Percentiles rank a stretch among this genome's conserved stretches.
These are phyloP conservation scores for Prunus yedoensis DNA, from an alignment of 331 rosid species.

Conservation along the genomic window DNA sequence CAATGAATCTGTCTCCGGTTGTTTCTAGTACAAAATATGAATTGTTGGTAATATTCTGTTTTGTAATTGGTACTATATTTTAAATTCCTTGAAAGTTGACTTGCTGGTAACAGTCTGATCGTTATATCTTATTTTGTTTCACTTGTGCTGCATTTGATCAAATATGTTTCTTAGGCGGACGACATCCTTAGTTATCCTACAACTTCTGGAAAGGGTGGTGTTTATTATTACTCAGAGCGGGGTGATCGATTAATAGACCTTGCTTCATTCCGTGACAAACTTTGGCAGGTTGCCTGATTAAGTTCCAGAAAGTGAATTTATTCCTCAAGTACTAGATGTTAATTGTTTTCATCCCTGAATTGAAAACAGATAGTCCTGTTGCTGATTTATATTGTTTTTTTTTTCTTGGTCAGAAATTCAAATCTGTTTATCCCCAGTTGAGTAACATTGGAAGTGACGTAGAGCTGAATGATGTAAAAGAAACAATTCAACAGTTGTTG, in stretches of 20 bases:
- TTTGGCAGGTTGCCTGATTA: conserved; percentile 79
- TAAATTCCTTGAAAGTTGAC: conserved; percentile 30
- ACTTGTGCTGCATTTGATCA: neutral
- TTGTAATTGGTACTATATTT: neutral
- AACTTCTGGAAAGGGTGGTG: conserved; percentile 80
- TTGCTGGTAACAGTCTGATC: conserved; percentile 31
- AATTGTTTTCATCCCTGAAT: conserved; percentile 19
- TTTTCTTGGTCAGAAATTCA: conserved; percentile 54
- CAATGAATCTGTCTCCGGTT: conserved; percentile 55
- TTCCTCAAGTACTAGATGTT: neutral
- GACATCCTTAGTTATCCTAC: conserved; percentile 73
- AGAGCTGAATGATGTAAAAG: conserved; percentile 68
- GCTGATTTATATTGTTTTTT: conserved; percentile 18
- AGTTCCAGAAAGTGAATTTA: conserved; percentile 18
- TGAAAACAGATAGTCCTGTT: conserved; percentile 16
- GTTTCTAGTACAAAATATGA: conserved; percentile 62
- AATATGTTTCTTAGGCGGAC: conserved; percentile 53
- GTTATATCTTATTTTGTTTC: neutral
- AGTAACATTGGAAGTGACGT: conserved; percentile 67
- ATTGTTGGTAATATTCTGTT: conserved; percentile 57
- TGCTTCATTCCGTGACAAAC: conserved; percentile 78
- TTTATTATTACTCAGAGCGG: conserved; percentile 92
- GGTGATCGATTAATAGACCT: conserved; percentile 92
- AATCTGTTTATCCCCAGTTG: conserved; percentile 57
- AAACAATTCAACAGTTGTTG: conserved; percentile 81